Evolutionary conservation across 2,329 filamentous ascomycete genomes (phyloP).

Genomic region (Albifimbria verrucaria): DNA sequence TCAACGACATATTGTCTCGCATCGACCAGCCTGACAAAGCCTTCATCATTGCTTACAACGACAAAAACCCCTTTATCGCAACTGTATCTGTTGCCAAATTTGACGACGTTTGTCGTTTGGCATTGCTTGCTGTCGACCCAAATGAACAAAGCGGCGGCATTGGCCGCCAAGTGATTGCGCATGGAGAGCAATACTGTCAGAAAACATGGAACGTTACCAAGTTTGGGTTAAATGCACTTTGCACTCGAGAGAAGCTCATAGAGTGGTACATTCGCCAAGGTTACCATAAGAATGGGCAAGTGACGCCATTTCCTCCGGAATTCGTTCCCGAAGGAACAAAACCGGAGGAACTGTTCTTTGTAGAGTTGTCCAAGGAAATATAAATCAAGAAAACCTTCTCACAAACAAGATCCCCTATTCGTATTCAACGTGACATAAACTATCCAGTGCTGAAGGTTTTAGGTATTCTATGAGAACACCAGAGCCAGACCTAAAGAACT

Average conservation of each 20-base stretch:
- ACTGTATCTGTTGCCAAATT: constrained; percentile 24
- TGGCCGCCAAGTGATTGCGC: constrained; percentile 26
- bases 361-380: constrained; percentile 31
- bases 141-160: constrained; percentile 26
- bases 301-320: constrained; percentile 26
- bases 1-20: constrained; percentile 60
- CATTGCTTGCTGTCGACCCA: constrained; percentile 31
- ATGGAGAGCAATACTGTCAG: constrained; percentile 27
- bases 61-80: constrained; percentile 17
- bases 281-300: constrained; percentile 29
- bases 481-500: no score
- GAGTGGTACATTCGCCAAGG: constrained; percentile 33
- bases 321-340: constrained; percentile 10
- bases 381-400: no score
- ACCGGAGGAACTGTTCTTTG: constrained; percentile 28
- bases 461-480: no score
- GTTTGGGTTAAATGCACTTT: constrained; percentile 30
- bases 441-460: no score
- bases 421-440: no score
- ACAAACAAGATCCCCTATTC: no score
- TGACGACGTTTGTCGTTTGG: constrained; percentile 22
- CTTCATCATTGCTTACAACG: constrained; percentile 24
- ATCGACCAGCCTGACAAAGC: constrained; percentile 24
- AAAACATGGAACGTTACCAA: constrained; percentile 21
- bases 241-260: constrained; percentile 27